phyloP scores from a whole-genome alignment of 2,329 filamentous ascomycete species.

The Stagonosporopsis vannaccii region DNA sequence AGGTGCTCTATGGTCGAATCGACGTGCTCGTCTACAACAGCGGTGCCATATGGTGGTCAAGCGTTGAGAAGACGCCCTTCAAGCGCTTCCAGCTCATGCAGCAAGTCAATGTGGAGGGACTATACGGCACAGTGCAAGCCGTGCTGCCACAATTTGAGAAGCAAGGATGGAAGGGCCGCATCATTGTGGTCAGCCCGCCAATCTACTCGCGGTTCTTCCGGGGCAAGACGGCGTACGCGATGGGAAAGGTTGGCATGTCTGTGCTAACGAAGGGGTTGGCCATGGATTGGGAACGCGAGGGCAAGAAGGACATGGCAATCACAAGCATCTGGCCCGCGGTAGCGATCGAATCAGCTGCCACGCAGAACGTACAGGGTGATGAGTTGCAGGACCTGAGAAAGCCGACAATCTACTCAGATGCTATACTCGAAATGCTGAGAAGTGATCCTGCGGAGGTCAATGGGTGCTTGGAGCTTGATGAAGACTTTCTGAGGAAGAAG shows the following conservation, averaged over 20 bases:
- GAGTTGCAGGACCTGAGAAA: constrained; percentile 67
- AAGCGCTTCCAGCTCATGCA: constrained; percentile 73
- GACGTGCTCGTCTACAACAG: constrained; percentile 84
- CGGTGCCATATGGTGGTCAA: constrained; percentile 85
- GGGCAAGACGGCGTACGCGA: constrained; percentile 85
- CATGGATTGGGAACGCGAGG: constrained; percentile 79
- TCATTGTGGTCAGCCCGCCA: constrained; percentile 82
- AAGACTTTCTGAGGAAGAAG: constrained; percentile 76
- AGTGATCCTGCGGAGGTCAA: constrained; percentile 70
- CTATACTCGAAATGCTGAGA: constrained; percentile 74
- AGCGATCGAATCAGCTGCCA: constrained; percentile 80
- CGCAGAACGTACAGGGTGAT: constrained; percentile 59
- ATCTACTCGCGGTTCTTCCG: constrained; percentile 87
- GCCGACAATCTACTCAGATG: constrained; percentile 77
- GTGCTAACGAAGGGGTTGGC: constrained; percentile 81
- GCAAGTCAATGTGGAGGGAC: constrained; percentile 65
- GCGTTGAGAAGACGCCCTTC: constrained; percentile 74
- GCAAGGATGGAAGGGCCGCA: constrained; percentile 62
- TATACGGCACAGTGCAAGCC: constrained; percentile 76
- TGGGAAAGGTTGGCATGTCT: constrained; percentile 80
- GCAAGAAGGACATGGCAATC: constrained; percentile 72
- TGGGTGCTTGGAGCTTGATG: constrained; percentile 75
- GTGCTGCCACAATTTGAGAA: constrained; percentile 70
- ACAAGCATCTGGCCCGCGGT: constrained; percentile 84
- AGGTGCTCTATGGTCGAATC: constrained; percentile 66